phyloP scores from a whole-genome alignment of 208 protist genomes.

The Strigomonas culicis region DNA sequence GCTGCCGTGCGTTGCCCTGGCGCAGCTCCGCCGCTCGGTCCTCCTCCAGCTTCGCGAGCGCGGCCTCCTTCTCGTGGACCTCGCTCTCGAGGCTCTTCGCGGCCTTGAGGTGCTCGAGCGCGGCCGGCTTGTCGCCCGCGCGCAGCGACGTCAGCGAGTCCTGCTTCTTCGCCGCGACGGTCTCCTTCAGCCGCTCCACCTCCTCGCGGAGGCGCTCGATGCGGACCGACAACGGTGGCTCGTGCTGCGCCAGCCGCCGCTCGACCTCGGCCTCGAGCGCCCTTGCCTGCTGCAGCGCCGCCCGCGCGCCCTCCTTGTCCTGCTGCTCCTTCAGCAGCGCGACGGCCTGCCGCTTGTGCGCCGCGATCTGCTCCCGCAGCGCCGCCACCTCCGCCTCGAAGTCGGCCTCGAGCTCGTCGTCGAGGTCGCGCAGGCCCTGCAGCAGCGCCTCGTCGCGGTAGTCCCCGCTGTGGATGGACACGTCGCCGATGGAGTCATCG shows the following conservation, averaged over 20 bases:
- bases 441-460: slow-evolving; percentile 31
- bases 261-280: slow-evolving; percentile 27
- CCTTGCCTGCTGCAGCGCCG: slow-evolving; percentile 11
- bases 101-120: slow-evolving; percentile 31
- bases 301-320: slow-evolving; percentile 24
- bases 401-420: slow-evolving; percentile 36
- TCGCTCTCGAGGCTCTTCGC: slow-evolving; percentile 30
- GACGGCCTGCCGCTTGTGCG: slow-evolving; percentile 21
- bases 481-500: slow-evolving; percentile 22
- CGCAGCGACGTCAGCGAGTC: slow-evolving; percentile 23
- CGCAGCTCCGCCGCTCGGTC: slow-evolving; percentile 17
- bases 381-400: slow-evolving; percentile 20
- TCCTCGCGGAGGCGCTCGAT: slow-evolving; percentile 21
- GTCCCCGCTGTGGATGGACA: slow-evolving; percentile 41
- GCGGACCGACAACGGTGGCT: slow-evolving; percentile 20
- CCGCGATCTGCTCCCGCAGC: slow-evolving; percentile 16
- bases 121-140: slow-evolving; percentile 27
- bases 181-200: slow-evolving; percentile 20
- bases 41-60: slow-evolving; percentile 12
- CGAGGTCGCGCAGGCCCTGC: slow-evolving; percentile 30
- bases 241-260: slow-evolving; percentile 20
- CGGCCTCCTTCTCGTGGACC: slow-evolving; percentile 19
- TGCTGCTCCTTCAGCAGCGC: slow-evolving; percentile 15
- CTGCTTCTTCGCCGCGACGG: slow-evolving; percentile 29
- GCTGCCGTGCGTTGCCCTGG: too few relatives aligned